These are phyloP conservation scores for Lasiosphaeria ovina DNA, from an alignment of 495 filamentous ascomycete genomes.

Conservation along the genomic window DNA sequence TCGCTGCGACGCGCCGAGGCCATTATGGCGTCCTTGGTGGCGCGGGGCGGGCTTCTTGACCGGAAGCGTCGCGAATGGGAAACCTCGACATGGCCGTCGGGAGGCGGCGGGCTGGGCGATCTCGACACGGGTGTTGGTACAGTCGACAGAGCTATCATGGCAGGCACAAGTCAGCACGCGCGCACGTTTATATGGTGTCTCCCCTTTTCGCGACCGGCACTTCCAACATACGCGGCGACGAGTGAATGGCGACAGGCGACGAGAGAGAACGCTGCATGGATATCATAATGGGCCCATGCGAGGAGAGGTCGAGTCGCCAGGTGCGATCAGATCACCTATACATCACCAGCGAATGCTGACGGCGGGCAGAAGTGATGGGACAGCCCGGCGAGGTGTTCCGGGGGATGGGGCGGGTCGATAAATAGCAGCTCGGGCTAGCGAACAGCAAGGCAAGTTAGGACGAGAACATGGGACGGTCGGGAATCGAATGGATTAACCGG, in stretches of 20 bases:
- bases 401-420: no score
- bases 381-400: background rate
- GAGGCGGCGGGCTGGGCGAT: constrained; percentile 43
- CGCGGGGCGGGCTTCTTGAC: constrained; percentile 43
- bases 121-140: constrained; percentile 37
- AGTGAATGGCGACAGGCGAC: constrained; percentile 50
- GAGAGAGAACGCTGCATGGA: constrained; percentile 55
- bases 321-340: constrained; percentile 28
- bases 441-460: no score
- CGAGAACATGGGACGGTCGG: no score
- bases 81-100: constrained; percentile 44
- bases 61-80: constrained; percentile 38
- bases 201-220: constrained; percentile 5
- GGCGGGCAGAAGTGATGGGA: constrained; percentile 12
- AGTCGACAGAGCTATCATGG: constrained; percentile 28
- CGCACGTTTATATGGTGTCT: constrained; percentile 4
- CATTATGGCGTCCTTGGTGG: constrained; percentile 34
- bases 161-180: constrained; percentile 36
- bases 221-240: constrained; percentile 49
- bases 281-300: constrained; percentile 51
- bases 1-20: constrained; percentile 34
- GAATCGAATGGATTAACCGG: no score
- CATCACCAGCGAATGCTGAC: constrained; percentile 24
- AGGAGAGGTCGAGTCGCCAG: constrained; percentile 17
- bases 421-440: no score